Base-by-base conservation (phyloP, 306 rosid genomes). In the Trifolium subterraneum region DNA sequence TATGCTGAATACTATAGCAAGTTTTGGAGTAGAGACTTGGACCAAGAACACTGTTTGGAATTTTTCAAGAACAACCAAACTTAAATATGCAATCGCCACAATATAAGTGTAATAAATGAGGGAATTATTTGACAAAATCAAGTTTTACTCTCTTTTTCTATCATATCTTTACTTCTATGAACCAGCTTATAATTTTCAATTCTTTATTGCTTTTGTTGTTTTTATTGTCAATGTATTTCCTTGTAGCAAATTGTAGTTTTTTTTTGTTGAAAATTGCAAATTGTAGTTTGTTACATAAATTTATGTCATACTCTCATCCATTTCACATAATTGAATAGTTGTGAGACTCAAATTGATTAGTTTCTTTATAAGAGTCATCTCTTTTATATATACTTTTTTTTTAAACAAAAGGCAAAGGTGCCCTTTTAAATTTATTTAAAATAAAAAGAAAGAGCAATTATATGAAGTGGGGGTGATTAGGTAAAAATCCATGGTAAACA, bases 1-100 rank as follows among this genome's bases (percentile, higher is more conserved):
- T 94, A 92, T 45, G 36, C 88, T 0, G 93, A 94, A 77, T 94
- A 94, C 54, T 94, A 88, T 73, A 80, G 71, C 25, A 88, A 82
- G 81, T 94, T 94, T 68, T 94, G 99, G 97, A 87, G 93, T 60
- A 86, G 96, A 68, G 64, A 88, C 84, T 81, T 94, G 81, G 92
- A 83, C 12, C 51, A 88, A 75, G 85, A 88, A 31, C 88, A 85
- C 61, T 94, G 99, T 64, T 77, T 94, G 87, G 96, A 94, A 66
- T 79, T 87, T 36, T 94, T 94, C 84, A 87, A 85, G 88, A 88
- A 44, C 72, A 47, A 84, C 8, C 69, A 70, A 54, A 68, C 48
- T 80, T 61, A 4, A 54, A 18, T 45, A 7, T 18, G 27, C 27
- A 27, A 31, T 55, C 55, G 45, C 25, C n/a, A 18, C 31, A 62